These are phyloP conservation scores for Hibiscus syriacus DNA, from an alignment of 345 rosid species.

Conservation along the genomic window DNA sequence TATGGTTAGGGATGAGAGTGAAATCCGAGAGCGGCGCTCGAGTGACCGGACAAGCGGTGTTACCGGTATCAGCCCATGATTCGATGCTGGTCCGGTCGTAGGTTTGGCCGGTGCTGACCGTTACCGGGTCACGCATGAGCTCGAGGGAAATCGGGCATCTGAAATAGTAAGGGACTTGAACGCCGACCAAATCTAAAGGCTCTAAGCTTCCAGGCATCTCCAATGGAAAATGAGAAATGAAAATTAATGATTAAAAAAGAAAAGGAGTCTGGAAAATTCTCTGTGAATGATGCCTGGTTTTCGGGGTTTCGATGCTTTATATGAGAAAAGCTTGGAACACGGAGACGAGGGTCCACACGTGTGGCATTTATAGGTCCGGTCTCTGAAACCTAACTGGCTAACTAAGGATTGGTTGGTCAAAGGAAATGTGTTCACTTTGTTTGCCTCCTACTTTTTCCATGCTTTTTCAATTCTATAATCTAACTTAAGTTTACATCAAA, in stretches of 20 bases:
- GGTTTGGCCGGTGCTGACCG: conserved; percentile 85
- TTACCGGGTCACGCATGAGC: conserved; percentile 96
- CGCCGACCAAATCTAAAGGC: conserved; percentile 53
- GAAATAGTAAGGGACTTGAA: conserved; percentile 86
- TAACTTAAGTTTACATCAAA: too few relatives aligned
- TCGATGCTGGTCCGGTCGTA: conserved; percentile 95
- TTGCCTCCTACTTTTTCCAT: conserved; percentile 17
- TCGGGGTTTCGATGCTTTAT: conserved; percentile 4
- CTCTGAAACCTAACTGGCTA: conserved; percentile 1
- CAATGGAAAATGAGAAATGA: background rate
- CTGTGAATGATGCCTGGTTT: conserved; percentile 12
- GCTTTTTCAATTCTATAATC: conserved; percentile 12
- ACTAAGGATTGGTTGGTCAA: conserved; percentile 28
- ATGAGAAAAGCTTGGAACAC: conserved; percentile 5
- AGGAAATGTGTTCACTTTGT: conserved; percentile 20
- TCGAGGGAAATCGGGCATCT: conserved; percentile 94
- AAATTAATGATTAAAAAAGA: background rate
- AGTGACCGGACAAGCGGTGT: conserved; percentile 91
- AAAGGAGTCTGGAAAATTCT: conserved; percentile 23
- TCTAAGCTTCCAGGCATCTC: conserved; percentile 62
- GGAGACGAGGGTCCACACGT: conserved; percentile 50
- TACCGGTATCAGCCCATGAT: conserved; percentile 89
- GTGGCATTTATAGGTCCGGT: conserved; percentile 39
- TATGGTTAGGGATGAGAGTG: conserved; percentile 91
- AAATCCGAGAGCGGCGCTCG: conserved; percentile 67